A percentile compares a stretch with the other conserved stretches of the same genome.
Conservation (phyloP, 192 early-diverging fungal species). For the Coemansia aciculifera region DNA sequence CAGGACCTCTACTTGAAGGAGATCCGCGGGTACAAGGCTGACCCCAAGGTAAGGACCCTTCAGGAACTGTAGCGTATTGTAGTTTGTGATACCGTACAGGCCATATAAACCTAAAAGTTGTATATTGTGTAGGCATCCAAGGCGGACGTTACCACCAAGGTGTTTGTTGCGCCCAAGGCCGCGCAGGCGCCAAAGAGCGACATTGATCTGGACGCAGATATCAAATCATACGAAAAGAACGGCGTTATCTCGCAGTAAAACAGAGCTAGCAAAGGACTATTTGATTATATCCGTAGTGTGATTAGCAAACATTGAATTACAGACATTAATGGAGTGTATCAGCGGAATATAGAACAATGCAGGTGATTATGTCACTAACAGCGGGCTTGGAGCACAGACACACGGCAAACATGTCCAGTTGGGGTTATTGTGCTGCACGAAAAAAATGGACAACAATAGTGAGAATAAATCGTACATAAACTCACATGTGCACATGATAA, state of each 20-base stretch:
- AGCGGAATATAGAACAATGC: background rate
- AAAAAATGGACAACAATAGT: background rate
- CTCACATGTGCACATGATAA: slow-evolving; percentile 7
- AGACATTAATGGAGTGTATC: background rate
- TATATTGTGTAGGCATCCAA: slow-evolving; percentile 27
- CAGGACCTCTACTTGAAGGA: slow-evolving; percentile 53
- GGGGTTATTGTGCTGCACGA: slow-evolving; percentile 4
- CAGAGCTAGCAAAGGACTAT: background rate
- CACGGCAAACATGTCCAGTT: slow-evolving; percentile 1
- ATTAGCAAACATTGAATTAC: background rate
- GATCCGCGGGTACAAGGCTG: slow-evolving; percentile 52
- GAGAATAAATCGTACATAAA: slow-evolving; percentile 1
- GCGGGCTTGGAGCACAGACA: background rate
- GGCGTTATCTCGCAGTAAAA: slow-evolving; percentile 33
- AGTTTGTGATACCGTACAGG: background rate
- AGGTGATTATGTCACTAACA: background rate
- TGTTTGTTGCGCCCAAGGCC: slow-evolving; percentile 40
- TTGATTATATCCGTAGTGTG: background rate
- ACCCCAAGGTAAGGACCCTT: slow-evolving; percentile 28
- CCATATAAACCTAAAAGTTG: background rate
- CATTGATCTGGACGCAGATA: slow-evolving; percentile 33
- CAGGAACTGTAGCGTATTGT: background rate
- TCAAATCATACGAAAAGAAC: slow-evolving; percentile 47
- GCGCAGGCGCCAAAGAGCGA: slow-evolving; percentile 48
- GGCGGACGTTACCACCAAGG: slow-evolving; percentile 47